Conservation (phyloP, 2,329 filamentous ascomycete species). For the Fusarium humuli region DNA sequence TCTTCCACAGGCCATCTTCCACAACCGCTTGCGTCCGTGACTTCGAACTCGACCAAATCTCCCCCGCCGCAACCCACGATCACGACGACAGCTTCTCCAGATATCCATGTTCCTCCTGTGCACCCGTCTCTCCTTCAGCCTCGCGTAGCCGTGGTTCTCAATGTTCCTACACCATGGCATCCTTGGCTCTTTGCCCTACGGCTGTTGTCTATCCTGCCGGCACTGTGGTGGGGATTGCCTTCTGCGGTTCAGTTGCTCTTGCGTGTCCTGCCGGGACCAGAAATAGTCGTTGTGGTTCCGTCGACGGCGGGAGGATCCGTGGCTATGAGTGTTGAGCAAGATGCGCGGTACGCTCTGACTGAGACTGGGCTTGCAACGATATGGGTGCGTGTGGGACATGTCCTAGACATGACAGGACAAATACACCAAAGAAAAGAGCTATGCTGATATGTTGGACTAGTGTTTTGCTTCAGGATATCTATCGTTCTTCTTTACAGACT, state of each 20-base stretch:
- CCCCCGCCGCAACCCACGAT: slow-evolving; percentile 4
- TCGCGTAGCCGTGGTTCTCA: slow-evolving; percentile 81
- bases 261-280: slow-evolving; percentile 63
- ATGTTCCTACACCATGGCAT: slow-evolving; percentile 79
- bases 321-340: slow-evolving; percentile 37
- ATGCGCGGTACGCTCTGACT: slow-evolving; percentile 61
- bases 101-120: slow-evolving; percentile 28
- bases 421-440: neutral
- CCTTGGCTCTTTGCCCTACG: slow-evolving; percentile 78
- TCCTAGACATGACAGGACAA: neutral
- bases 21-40: slow-evolving; percentile 33
- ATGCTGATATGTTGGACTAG: slow-evolving; percentile 55
- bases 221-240: slow-evolving; percentile 77
- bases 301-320: slow-evolving; percentile 41
- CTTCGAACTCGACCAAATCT: slow-evolving; percentile 21
- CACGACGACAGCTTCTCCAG: slow-evolving; percentile 15
- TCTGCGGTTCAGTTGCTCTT: slow-evolving; percentile 76
- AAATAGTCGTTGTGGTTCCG: slow-evolving; percentile 45
- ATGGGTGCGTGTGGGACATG: slow-evolving; percentile 67
- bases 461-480: slow-evolving; percentile 82
- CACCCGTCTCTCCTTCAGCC: slow-evolving; percentile 72
- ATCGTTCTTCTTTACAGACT: slow-evolving; percentile 86
- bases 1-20: slow-evolving; percentile 43
- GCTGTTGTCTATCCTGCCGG: slow-evolving; percentile 77
- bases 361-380: slow-evolving; percentile 79